Evolutionary conservation across 2,329 filamentous ascomycete species (phyloP).

Genomic region (Arthrobotrys entomopaga): DNA sequence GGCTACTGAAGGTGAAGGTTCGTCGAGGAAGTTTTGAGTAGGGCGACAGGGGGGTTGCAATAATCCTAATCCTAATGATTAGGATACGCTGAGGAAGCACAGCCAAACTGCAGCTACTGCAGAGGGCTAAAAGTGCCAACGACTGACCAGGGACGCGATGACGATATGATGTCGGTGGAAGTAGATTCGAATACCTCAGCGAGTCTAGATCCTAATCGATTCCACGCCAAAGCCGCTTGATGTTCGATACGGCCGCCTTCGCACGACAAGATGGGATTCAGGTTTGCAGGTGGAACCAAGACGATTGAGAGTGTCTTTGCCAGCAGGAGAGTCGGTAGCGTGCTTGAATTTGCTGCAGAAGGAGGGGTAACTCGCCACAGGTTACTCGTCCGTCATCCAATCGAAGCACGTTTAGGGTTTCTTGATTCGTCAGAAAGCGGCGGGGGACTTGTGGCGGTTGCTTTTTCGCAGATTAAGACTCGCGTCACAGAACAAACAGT

Average conservation of each 20-base stretch:
- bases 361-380: slow-evolving; percentile 56
- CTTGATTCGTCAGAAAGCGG: slow-evolving; percentile 14
- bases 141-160: not conserved
- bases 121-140: slow-evolving; percentile 17
- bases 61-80: slow-evolving; percentile 50
- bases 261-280: slow-evolving; percentile 31
- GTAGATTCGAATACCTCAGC: slow-evolving; percentile 17
- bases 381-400: slow-evolving; percentile 28
- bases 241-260: slow-evolving; percentile 25
- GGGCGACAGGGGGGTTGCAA: slow-evolving; percentile 41
- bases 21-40: slow-evolving; percentile 39
- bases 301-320: slow-evolving; percentile 44
- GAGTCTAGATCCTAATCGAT: slow-evolving; percentile 15
- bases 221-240: slow-evolving; percentile 16
- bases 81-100: slow-evolving; percentile 9
- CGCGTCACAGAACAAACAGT: slow-evolving; percentile 9
- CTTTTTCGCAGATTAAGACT: not conserved
- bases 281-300: slow-evolving; percentile 42
- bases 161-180: not conserved
- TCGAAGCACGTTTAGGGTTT: slow-evolving; percentile 18
- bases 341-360: slow-evolving; percentile 53
- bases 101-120: not conserved
- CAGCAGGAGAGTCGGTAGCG: slow-evolving; percentile 42
- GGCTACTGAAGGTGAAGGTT: slow-evolving; percentile 27
- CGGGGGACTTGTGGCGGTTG: slow-evolving; percentile 10